phyloP scores from a whole-genome alignment of 176 grass and related monocot genomes.

The Puya raimondii region DNA sequence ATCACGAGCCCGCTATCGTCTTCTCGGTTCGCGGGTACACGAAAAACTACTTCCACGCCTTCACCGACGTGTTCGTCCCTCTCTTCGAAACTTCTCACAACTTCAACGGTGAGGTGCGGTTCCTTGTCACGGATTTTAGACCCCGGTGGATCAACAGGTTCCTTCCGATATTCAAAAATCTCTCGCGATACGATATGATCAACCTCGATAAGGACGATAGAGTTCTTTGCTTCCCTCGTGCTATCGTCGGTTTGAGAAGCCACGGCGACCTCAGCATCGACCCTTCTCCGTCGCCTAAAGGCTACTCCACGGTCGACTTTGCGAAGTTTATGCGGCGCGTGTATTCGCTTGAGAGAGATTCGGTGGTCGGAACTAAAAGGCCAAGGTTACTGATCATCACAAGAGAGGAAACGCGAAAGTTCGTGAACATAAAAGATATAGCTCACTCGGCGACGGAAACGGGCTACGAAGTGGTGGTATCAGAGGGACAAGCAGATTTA shows the following conservation, averaged over 20 bases:
- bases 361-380: neutral
- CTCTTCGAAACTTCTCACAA: slow-evolving; percentile 8
- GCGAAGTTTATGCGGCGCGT: slow-evolving; percentile 1
- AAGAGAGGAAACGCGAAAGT: neutral
- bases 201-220: slow-evolving; percentile 14
- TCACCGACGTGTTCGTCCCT: slow-evolving; percentile 18
- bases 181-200: slow-evolving; percentile 8
- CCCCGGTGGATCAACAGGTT: slow-evolving; percentile 9
- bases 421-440: neutral
- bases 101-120: slow-evolving; percentile 8
- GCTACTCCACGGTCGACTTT: slow-evolving; percentile 18
- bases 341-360: slow-evolving; percentile 2
- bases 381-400: neutral
- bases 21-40: slow-evolving; percentile 76
- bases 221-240: slow-evolving; percentile 15
- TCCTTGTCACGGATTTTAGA: neutral
- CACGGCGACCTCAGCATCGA: slow-evolving; percentile 2
- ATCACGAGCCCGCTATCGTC: slow-evolving; percentile 57
- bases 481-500: neutral
- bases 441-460: neutral
- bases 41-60: slow-evolving; percentile 49
- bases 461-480: neutral
- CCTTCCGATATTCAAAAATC: neutral
- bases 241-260: neutral
- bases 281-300: neutral